Evolutionary conservation across 805 yeast genomes (phyloP).

Genomic region (Sporopachydermia quercuum): DNA sequence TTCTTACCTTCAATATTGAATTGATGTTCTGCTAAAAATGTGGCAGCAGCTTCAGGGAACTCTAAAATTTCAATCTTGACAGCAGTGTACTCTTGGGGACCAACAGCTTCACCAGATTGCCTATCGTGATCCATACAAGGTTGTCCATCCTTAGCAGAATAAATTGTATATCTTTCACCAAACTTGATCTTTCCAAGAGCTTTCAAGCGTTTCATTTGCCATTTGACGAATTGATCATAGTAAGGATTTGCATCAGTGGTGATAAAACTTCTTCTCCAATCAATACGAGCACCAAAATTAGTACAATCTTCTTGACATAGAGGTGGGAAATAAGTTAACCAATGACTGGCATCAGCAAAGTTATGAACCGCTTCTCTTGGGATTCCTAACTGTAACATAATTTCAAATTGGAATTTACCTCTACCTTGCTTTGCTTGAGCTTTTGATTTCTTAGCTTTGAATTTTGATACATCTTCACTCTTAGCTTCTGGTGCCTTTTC

Average conservation of each 20-base stretch:
- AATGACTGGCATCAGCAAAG: conserved; percentile 83
- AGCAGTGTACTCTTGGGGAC: conserved; percentile 93
- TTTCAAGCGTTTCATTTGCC: conserved; percentile 89
- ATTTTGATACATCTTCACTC: conserved; percentile 75
- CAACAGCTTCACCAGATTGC: conserved; percentile 90
- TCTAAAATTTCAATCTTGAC: conserved; percentile 67
- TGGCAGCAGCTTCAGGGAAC: conserved; percentile 40
- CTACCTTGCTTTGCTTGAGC: conserved; percentile 90
- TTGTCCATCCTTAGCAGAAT: conserved; percentile 96
- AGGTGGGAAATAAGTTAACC: conserved; percentile 90
- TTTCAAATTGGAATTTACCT: conserved; percentile 89
- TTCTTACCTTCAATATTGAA: conserved; percentile 40
- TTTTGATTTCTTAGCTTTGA: conserved; percentile 84
- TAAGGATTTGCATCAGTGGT: conserved; percentile 93
- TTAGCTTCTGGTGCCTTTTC: conserved; percentile 18
- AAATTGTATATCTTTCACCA: conserved; percentile 95
- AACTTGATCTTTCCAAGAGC: conserved; percentile 85
- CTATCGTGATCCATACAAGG: conserved; percentile 99
- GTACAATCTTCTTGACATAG: conserved; percentile 69
- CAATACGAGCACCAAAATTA: conserved; percentile 81
- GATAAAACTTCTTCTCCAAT: conserved; percentile 93
- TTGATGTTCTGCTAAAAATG: conserved; percentile 22
- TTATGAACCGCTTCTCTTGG: conserved; percentile 67
- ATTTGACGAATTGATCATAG: conserved; percentile 87
- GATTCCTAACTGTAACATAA: conserved; percentile 89